Evolutionary conservation across 306 rosid genomes (phyloP).

Genomic region (Cucumis melo): DNA sequence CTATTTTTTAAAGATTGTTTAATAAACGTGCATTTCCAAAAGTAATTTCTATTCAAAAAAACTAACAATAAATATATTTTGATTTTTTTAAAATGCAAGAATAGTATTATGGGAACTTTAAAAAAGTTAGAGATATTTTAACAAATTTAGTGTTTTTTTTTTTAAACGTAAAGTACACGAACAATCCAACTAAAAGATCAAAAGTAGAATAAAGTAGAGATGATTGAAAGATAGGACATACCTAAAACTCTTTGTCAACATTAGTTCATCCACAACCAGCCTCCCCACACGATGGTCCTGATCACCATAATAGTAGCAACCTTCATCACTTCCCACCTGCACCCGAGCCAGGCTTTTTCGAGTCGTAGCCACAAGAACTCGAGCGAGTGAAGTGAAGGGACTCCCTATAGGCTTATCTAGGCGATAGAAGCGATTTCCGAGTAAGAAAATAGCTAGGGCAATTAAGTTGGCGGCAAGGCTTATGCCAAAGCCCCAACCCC

Average conservation of each 20-base stretch:
- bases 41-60: too few relatives aligned
- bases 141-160: too few relatives aligned
- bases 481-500: slow-evolving; percentile 31
- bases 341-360: not conserved
- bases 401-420: slow-evolving; percentile 23
- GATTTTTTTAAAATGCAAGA: too few relatives aligned
- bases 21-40: too few relatives aligned
- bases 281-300: not conserved
- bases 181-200: not conserved
- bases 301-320: slow-evolving; percentile 8
- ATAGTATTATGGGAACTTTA: too few relatives aligned
- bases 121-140: not conserved
- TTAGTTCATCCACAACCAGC: not conserved
- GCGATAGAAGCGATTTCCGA: slow-evolving; percentile 23
- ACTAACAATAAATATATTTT: too few relatives aligned
- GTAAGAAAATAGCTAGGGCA: slow-evolving; percentile 5
- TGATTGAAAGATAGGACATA: not conserved
- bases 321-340: not conserved
- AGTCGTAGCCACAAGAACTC: slow-evolving; percentile 23
- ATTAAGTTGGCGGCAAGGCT: not conserved
- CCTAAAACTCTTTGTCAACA: slow-evolving; percentile 30
- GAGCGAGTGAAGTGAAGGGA: slow-evolving; percentile 20
- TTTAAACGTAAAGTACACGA: not conserved
- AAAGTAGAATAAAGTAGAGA: not conserved
- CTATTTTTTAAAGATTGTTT: too few relatives aligned